Conservation (phyloP, 2,329 filamentous ascomycete genomes). For the Fusarium sp. region DNA sequence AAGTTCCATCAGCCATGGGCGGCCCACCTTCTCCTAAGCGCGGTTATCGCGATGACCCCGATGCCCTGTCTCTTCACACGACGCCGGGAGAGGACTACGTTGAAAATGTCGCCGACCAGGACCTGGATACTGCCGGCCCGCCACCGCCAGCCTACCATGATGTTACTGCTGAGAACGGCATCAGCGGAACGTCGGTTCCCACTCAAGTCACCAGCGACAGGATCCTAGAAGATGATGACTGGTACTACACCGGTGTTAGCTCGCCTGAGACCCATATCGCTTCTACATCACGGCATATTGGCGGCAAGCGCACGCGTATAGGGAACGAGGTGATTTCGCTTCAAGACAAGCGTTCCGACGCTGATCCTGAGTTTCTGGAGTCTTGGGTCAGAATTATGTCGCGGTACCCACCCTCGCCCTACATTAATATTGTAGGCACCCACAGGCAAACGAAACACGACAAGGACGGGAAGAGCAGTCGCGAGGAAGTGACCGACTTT, state of each 20-base stretch:
- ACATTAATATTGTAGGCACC: slow-evolving; percentile 36
- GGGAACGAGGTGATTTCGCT: slow-evolving; percentile 32
- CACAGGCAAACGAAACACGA: slow-evolving; percentile 35
- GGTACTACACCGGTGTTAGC: slow-evolving; percentile 8
- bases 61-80: slow-evolving; percentile 42
- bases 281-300: slow-evolving; percentile 24
- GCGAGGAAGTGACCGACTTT: slow-evolving; percentile 38
- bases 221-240: background rate
- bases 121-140: background rate
- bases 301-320: slow-evolving; percentile 36
- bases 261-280: slow-evolving; percentile 24
- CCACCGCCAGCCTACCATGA: slow-evolving; percentile 18
- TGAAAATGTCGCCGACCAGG: slow-evolving; percentile 18
- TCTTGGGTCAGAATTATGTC: slow-evolving; percentile 37
- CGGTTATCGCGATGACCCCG: slow-evolving; percentile 37
- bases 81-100: slow-evolving; percentile 31
- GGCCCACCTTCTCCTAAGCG: background rate
- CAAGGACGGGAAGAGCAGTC: slow-evolving; percentile 34
- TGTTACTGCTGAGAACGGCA: background rate
- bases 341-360: slow-evolving; percentile 35
- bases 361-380: slow-evolving; percentile 26
- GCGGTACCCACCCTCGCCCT: slow-evolving; percentile 32
- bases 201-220: background rate
- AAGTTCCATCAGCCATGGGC: slow-evolving; percentile 6
- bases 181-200: background rate